Base-by-base conservation (phyloP, 345 rosid genomes). In the Gossypium bickii region DNA sequence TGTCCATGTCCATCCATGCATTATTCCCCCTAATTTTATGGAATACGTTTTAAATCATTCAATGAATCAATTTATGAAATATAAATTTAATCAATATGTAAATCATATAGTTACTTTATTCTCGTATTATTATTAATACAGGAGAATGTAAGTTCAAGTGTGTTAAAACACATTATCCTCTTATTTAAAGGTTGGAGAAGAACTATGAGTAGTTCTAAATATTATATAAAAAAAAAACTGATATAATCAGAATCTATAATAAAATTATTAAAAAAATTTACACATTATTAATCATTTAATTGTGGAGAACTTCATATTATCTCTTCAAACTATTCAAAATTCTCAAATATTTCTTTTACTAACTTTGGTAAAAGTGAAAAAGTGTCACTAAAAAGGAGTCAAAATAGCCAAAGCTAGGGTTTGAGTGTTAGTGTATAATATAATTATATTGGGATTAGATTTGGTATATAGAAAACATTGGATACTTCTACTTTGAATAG, bases 71-170 rank as follows among this genome's bases (percentile, higher is more conserved):
- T 38, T 1, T 41, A 41, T 41, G 13, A 41, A 63, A 63, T 34
- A 34, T 34, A 34, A 5, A 34, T 34, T 34, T 34, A 5, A 34
- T 34, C 41, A 34, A 34, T 5, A 4, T 5, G 7, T 6, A 34
- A 34, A 5, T 34, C 41, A 5, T 5, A 4, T 34, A 34, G 5
- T 34, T 6, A 34, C 1, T 12, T 65, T 5, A 20, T n/a, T 3
- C 17, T 27, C 7, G 0, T 34, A 34, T 34, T 34, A 4, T 34
- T 4, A 0, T 34, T 1, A 34, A 4, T 1, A 34, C 1, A 34
- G 6, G 1, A 34, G 1, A 0, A 34, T 0, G 0, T 4, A 0
- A 0, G 1, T 4, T 4, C 1, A 0, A 34, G 7, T 4, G 0
- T 1, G 7, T 1, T 34, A 5, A 34, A 34, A 0, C 38, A 7